Evolutionary conservation across 139 green algal genomes (phyloP), one percentile per base, ranked within the genome.

Genomic region (Pleodorina starrii): DNA sequence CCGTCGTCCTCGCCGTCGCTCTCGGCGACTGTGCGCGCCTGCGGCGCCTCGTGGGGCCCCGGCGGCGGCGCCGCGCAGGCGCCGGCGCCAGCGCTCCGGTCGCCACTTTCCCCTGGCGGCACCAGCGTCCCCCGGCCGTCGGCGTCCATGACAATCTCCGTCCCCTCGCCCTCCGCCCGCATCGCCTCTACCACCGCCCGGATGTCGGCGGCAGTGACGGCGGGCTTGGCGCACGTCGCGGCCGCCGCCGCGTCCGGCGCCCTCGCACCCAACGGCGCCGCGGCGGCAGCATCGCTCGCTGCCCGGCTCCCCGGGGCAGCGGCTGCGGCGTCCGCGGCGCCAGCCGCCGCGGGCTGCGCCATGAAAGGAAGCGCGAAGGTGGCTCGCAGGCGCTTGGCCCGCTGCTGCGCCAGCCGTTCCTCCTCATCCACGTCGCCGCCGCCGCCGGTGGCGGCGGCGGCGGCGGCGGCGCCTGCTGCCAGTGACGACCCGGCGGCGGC

Each of bases 171-270:
- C 23, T 87, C 59, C 43, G 46, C 71, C 21, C 63, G 40, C 72
- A 91, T 74, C 48, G 83, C 23, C 27, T 89, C 72, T 21, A 91
- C 75, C 21, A 43, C 86, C 77, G 80, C 80, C 32, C 90, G 77
- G 11, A 92, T 59, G 50, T 92, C 90, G 44, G 57, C 71, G 14
- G 76, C 59, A 0, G 48, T 66, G 46, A 77, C 46, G 23, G 38
- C 21, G 5, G 19, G 57, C 72, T 35, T 80, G 35, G 69, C 5
- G 38, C 16, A 12, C 40, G 1, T 80, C 4, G 38, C 29, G 23
- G 1, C 71, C 36, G 80, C 14, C 25, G 0, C 35, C 35, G 87
- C 76, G 10, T 78, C 48, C 25, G n/a, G n/a, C n/a, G n/a, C n/a
- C n/a, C n/a, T n/a, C n/a, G n/a, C 60, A 42, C 23, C 71, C 48